Evolutionary conservation across 371 early-diverging fungal genomes (phyloP).

Genomic region (Lichtheimia ornata): DNA sequence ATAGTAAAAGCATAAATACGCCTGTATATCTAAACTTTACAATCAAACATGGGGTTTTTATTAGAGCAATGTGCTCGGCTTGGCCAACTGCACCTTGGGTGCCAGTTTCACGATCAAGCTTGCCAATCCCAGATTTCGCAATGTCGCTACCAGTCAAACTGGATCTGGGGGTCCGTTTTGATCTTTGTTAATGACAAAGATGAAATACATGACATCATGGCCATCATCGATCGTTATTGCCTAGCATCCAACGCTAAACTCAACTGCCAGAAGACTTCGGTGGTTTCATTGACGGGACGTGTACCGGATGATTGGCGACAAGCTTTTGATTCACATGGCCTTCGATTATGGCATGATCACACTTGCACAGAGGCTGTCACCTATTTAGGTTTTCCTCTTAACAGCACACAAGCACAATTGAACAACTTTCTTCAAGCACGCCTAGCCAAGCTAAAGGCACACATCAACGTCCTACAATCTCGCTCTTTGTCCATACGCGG

Average conservation of each 20-base stretch:
- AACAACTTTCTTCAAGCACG: conserved; percentile 7
- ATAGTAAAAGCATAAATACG: too few relatives aligned
- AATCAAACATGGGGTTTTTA: too few relatives aligned
- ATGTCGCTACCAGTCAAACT: too few relatives aligned
- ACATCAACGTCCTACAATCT: background rate
- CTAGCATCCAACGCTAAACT: background rate
- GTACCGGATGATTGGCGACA: background rate
- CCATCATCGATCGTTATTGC: background rate
- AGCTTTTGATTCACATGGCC: background rate
- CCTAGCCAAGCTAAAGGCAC: conserved; percentile 5
- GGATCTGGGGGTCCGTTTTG: too few relatives aligned
- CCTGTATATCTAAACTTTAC: too few relatives aligned
- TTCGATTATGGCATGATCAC: conserved; percentile 13
- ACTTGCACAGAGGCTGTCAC: background rate
- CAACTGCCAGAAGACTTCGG: background rate
- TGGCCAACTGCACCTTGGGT: too few relatives aligned
- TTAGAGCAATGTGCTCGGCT: too few relatives aligned
- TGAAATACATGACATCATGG: background rate
- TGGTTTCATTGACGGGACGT: background rate
- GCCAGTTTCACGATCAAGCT: too few relatives aligned
- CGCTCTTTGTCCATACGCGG: conserved; percentile 5
- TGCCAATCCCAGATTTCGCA: too few relatives aligned
- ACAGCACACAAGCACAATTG: conserved; percentile 12
- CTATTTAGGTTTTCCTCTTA: conserved; percentile 26
- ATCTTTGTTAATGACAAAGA: conserved; percentile 1